Evolutionary conservation across 345 rosid species (phyloP), one percentile per base, ranked within the genome.

Genomic region (Hibiscus trionum): DNA sequence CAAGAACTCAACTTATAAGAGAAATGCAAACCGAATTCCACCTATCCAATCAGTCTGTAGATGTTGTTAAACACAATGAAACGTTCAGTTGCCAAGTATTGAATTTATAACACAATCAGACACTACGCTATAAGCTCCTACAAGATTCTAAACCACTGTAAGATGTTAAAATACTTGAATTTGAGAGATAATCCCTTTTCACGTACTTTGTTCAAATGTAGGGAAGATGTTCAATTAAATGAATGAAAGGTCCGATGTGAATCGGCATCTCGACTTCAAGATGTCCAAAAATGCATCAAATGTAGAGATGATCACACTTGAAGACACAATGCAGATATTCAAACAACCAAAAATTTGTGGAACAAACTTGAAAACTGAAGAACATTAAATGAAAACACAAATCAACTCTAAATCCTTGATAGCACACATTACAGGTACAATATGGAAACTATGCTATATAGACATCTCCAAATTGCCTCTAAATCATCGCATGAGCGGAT

Each of bases 21-120:
- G 29, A 37, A 64, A 27, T 8, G 29, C 53, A 10, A 66, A 59
- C 69, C 55, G 72, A 56, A 55, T 72, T 72, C 70, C 66, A 66
- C 76, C 69, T 15, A 42, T 71, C 60, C 27, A 59, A 65, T 66
- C 76, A 72, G 79, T 73, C 78, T 75, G 81, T 73, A 66, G 60
- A 75, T 21, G 17, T 65, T 49, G 68, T 49, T 65, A 62, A 50
- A 44, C 7, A 14, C 11, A 77, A 75, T 21, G 56, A 12, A 70
- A 24, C 37, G 53, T 65, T 80, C 26, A 71, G 46, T 50, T 57
- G 63, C 56, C 35, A 21, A 44, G 35, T 52, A 52, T 37, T 49
- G 42, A 69, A 59, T 19, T 73, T 49, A 29, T 39, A 16, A 73
- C 58, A 59, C 67, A 44, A 71, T 59, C 67, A 16, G 47, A 44